phyloP scores from a whole-genome alignment of 345 rosid species.

The Barbarea vulgaris region DNA sequence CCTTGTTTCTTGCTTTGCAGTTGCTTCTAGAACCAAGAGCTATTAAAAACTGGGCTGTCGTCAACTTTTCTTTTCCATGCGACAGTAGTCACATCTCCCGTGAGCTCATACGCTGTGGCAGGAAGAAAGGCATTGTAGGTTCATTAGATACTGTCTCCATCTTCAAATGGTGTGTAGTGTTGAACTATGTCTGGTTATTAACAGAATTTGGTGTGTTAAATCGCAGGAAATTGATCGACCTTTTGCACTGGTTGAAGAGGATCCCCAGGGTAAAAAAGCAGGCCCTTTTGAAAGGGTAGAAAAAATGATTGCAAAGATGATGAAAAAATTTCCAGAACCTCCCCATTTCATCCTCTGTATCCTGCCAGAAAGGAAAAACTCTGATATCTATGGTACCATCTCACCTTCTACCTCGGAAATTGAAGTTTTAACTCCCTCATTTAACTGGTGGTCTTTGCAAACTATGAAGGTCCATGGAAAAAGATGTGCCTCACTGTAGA shows the following conservation, averaged over 20 bases:
- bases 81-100: constrained; percentile 69
- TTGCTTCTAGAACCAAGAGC: constrained; percentile 49
- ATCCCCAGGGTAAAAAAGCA: constrained; percentile 51
- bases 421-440: constrained; percentile 16
- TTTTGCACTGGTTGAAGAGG: constrained; percentile 72
- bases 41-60: constrained; percentile 71
- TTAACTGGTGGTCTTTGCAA: constrained; percentile 21
- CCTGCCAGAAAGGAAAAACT: constrained; percentile 78
- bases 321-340: constrained; percentile 54
- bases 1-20: constrained; percentile 47
- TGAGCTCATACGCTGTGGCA: constrained; percentile 72
- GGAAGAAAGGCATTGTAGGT: constrained; percentile 86
- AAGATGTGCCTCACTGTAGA: constrained; percentile 63
- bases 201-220: constrained; percentile 14
- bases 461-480: constrained; percentile 83
- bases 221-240: constrained; percentile 75
- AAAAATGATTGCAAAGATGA: constrained; percentile 64
- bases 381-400: constrained; percentile 73
- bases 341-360: constrained; percentile 75
- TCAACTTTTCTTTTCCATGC: constrained; percentile 90
- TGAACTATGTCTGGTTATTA: background rate
- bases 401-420: constrained; percentile 16
- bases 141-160: constrained; percentile 17
- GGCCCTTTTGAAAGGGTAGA: constrained; percentile 76
- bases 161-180: constrained; percentile 28